These are phyloP conservation scores for Paspalum vaginatum DNA, from an alignment of 176 grass and related monocot species.

Conservation along the genomic window DNA sequence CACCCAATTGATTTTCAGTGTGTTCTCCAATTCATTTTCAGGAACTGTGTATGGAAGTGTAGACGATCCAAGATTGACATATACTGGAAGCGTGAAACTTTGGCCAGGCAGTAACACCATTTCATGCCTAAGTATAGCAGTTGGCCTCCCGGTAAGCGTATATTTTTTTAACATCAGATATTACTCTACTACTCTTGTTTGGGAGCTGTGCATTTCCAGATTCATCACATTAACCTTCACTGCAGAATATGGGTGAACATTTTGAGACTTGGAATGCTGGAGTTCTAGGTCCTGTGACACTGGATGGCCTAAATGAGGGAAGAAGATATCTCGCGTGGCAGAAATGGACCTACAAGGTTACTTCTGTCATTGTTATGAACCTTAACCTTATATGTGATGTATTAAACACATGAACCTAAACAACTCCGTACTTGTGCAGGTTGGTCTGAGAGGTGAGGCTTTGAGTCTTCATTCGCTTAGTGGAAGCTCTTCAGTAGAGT, in stretches of 20 bases:
- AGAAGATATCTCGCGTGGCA: constrained; percentile 96
- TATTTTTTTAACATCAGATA: neutral
- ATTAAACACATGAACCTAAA: constrained; percentile 15
- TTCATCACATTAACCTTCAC: constrained; percentile 31
- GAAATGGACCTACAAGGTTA: constrained; percentile 96
- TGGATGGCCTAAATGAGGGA: constrained; percentile 90
- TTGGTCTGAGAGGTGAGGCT: constrained; percentile 91
- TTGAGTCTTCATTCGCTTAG: constrained; percentile 81
- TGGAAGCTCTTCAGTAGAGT: constrained; percentile 90
- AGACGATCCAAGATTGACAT: constrained; percentile 85
- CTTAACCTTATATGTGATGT: constrained; percentile 4
- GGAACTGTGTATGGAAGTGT: constrained; percentile 85
- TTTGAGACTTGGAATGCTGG: constrained; percentile 99
- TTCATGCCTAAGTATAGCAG: constrained; percentile 92
- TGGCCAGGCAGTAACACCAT: constrained; percentile 85
- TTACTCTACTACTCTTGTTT: constrained; percentile 14
- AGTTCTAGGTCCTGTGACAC: constrained; percentile 87
- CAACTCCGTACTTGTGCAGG: constrained; percentile 50
- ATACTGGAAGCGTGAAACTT: constrained; percentile 72
- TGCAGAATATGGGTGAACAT: constrained; percentile 93
- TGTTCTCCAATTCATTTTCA: constrained; percentile 47
- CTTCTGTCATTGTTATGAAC: constrained; percentile 12
- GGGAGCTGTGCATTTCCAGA: neutral
- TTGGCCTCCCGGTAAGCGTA: constrained; percentile 91
- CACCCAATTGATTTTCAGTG: constrained; percentile 7